phyloP scores from a whole-genome alignment of 257 asterid genomes.

The Anisodus tanguticus region DNA sequence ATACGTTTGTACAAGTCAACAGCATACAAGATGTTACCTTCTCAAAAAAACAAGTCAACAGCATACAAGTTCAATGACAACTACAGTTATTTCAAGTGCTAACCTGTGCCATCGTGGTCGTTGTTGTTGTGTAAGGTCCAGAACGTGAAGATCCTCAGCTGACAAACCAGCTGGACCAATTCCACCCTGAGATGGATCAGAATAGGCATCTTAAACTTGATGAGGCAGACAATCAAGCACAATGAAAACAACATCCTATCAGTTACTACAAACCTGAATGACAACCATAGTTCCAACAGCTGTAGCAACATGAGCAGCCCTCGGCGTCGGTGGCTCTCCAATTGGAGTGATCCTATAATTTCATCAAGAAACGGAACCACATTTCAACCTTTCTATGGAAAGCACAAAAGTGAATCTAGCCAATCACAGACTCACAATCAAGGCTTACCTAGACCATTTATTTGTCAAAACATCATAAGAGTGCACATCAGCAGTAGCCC shows the following conservation, averaged over 20 bases:
- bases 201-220: conserved; percentile 37
- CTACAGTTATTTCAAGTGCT: conserved; percentile 31
- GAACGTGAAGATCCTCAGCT: conserved; percentile 97
- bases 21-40: too few species aligned
- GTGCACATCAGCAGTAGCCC: conserved; percentile 98
- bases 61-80: conserved; percentile 25
- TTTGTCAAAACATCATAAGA: conserved; percentile 85
- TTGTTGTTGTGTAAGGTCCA: conserved; percentile 91
- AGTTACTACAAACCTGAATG: conserved; percentile 75
- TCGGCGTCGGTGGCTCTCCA: conserved; percentile 99
- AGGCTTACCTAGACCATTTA: conserved; percentile 91
- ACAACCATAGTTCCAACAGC: conserved; percentile 99
- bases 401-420: conserved; percentile 19
- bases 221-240: conserved; percentile 26
- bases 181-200: conserved; percentile 74
- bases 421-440: conserved; percentile 30
- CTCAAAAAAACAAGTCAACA: not conserved
- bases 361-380: conserved; percentile 28
- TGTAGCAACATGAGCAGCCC: conserved; percentile 99
- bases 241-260: conserved; percentile 20
- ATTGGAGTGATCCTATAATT: conserved; percentile 77
- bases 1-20: conserved; percentile 19
- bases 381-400: conserved; percentile 32
- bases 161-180: conserved; percentile 99
- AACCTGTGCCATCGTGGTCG: conserved; percentile 99